These are phyloP conservation scores for Miamiensis avidus DNA, from an alignment of 169 alveolate genomes.

Conservation along the genomic window DNA sequence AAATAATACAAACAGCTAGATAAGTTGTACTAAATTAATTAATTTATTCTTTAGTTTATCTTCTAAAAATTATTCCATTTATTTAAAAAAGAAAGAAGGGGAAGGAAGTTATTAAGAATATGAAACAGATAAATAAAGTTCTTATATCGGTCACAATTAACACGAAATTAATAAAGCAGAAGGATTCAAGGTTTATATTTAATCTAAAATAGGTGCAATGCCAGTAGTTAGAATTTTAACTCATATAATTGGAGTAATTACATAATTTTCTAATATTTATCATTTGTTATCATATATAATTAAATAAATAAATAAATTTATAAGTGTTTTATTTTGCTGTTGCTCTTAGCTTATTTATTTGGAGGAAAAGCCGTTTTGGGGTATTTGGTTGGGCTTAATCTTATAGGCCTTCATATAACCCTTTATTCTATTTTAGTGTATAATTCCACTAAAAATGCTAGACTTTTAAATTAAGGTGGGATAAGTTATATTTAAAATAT, in stretches of 20 bases:
- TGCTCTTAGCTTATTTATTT: neutral
- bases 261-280: no score
- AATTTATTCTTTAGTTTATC: no score
- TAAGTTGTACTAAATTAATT: neutral
- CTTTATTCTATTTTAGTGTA: slow-evolving; percentile 1
- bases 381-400: slow-evolving; percentile 13
- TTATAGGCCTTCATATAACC: slow-evolving; percentile 13
- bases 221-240: neutral
- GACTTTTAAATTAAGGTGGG: neutral
- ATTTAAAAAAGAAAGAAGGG: no score
- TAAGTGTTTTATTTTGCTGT: neutral
- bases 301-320: no score
- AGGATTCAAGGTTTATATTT: no score
- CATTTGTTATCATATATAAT: no score
- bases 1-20: neutral
- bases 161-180: no score
- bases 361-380: slow-evolving; percentile 8
- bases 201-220: neutral
- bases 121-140: no score
- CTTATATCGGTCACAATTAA: no score
- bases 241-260: neutral
- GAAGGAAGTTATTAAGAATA: no score
- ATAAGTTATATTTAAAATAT: no score
- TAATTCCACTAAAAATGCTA: slow-evolving; percentile 15
- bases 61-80: no score